These are phyloP conservation scores for Raphanus sativus DNA, from an alignment of 345 rosid species.

Conservation along the genomic window DNA sequence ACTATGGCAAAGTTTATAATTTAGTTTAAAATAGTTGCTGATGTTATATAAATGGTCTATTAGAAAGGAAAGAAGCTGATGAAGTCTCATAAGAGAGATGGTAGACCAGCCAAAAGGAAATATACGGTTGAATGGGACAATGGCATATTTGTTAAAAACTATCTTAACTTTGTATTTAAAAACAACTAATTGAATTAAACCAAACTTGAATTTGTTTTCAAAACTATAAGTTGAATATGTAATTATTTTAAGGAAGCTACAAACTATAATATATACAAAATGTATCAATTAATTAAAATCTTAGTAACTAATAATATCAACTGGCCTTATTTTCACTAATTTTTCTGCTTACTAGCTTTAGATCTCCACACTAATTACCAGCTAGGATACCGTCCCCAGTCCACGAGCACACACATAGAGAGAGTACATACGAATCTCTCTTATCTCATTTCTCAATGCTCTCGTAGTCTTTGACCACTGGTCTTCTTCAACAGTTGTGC, in stretches of 20 bases:
- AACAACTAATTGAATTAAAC: neutral
- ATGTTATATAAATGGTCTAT: too few relatives aligned
- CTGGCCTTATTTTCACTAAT: neutral
- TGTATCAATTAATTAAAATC: neutral
- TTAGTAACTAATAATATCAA: neutral
- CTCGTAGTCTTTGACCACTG: conserved; percentile 44
- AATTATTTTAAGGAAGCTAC: neutral
- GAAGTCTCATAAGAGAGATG: neutral
- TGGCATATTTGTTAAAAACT: neutral
- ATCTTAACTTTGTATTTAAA: neutral
- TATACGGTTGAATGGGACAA: too few relatives aligned
- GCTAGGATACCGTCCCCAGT: neutral
- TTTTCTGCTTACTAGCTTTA: neutral
- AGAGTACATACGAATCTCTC: conserved; percentile 14
- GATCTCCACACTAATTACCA: neutral
- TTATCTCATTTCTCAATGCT: conserved; percentile 15
- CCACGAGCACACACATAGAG: neutral
- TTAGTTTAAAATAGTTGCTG: neutral
- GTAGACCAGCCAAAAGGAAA: neutral
- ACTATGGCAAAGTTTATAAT: neutral
- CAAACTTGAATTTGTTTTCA: neutral
- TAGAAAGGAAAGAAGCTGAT: neutral
- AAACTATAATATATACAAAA: neutral
- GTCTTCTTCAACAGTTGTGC: conserved; percentile 38
- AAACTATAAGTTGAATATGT: neutral